Evolutionary conservation across 1,284 basidiomycete species (phyloP).

Genomic region (Schizophyllum commune): DNA sequence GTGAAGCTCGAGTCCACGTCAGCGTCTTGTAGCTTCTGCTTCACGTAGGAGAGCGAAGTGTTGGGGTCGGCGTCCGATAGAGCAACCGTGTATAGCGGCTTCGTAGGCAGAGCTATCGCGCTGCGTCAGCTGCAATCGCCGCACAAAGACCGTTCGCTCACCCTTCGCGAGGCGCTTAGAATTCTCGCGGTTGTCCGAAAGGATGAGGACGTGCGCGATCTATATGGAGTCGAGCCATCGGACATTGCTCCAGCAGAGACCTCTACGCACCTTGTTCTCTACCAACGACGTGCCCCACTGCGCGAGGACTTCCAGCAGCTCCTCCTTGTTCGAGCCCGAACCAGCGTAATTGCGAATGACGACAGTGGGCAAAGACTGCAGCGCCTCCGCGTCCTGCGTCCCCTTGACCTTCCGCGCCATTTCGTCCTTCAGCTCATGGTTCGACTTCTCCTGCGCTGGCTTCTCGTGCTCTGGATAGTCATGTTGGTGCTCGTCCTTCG

Average conservation of each 20-base stretch:
- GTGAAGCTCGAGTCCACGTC: constrained; percentile 46
- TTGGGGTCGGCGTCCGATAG: constrained; percentile 81
- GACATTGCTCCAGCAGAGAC: background rate
- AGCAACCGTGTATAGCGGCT: constrained; percentile 73
- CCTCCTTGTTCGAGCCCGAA: constrained; percentile 61
- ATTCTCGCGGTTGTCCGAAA: constrained; percentile 87
- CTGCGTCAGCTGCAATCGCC: constrained; percentile 1
- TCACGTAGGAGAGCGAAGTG: constrained; percentile 77
- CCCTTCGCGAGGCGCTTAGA: constrained; percentile 79
- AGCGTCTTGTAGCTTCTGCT: constrained; percentile 67
- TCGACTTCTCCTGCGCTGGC: constrained; percentile 21
- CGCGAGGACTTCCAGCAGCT: constrained; percentile 70
- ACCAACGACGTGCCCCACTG: constrained; percentile 82
- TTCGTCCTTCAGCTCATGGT: background rate
- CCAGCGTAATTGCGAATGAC: constrained; percentile 73
- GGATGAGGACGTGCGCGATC: constrained; percentile 89
- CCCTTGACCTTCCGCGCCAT: constrained; percentile 13
- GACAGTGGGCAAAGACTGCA: constrained; percentile 75
- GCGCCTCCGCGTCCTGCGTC: constrained; percentile 37
- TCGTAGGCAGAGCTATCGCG: constrained; percentile 70
- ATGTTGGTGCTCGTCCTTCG: constrained; percentile 4
- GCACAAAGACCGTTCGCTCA: constrained; percentile 16
- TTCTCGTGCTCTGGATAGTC: constrained; percentile 17
- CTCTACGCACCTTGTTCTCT: constrained; percentile 59
- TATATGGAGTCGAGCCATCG: constrained; percentile 9